Evolutionary conservation across 2,329 filamentous ascomycete species (phyloP).

Genomic region (Zarea fungicola): DNA sequence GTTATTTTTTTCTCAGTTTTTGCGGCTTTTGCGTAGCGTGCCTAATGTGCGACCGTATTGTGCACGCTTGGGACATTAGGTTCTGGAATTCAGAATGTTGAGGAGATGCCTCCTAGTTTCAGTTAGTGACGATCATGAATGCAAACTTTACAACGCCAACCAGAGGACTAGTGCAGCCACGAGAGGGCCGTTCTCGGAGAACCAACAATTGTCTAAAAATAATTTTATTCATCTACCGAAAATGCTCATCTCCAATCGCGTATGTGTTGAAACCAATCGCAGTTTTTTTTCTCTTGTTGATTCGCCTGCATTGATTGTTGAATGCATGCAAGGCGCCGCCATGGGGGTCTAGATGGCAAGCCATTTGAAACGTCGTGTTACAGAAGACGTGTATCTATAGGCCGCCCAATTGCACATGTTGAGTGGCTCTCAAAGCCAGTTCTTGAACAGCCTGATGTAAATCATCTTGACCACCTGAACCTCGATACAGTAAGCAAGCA

Average conservation of each 20-base stretch:
- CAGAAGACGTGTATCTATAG: neutral
- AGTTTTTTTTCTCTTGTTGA: neutral
- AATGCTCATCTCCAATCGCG: neutral
- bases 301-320: slow-evolving; percentile 3
- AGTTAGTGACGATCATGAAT: too few relatives aligned
- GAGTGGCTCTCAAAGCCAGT: slow-evolving; percentile 18
- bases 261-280: slow-evolving; percentile 9
- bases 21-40: neutral
- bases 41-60: too few relatives aligned
- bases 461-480: slow-evolving; percentile 25
- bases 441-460: slow-evolving; percentile 22
- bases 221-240: too few relatives aligned
- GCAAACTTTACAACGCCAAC: too few relatives aligned
- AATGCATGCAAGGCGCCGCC: neutral
- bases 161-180: too few relatives aligned
- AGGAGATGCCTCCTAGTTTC: too few relatives aligned
- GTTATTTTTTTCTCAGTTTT: neutral
- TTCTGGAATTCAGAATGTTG: too few relatives aligned
- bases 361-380: neutral
- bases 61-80: too few relatives aligned
- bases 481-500: slow-evolving; percentile 21
- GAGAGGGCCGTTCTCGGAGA: too few relatives aligned
- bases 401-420: too few relatives aligned
- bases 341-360: neutral
- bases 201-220: too few relatives aligned